phyloP scores from a whole-genome alignment of 2,329 filamentous ascomycete genomes.

The Cordyceps cateniannulata region DNA sequence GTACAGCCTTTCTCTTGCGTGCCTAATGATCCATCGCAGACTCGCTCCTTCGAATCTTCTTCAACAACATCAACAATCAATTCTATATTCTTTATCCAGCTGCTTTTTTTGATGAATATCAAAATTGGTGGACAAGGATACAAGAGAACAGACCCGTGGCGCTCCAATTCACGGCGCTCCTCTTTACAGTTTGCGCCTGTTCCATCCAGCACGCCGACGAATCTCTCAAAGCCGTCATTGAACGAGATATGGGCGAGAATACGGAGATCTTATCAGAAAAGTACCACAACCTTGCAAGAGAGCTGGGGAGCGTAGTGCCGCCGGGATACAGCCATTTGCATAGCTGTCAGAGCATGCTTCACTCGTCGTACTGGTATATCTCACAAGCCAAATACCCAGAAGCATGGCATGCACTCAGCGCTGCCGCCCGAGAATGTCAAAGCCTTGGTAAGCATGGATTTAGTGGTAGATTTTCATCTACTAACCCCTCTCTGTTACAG shows the following conservation, averaged over 20 bases:
- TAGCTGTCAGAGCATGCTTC: constrained; percentile 29
- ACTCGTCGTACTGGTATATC: constrained; percentile 33
- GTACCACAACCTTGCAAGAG: constrained; percentile 28
- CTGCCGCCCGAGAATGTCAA: constrained; percentile 30
- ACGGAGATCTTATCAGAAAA: constrained; percentile 24
- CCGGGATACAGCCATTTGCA: constrained; percentile 25
- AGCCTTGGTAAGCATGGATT: constrained; percentile 19
- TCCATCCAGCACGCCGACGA: constrained; percentile 27
- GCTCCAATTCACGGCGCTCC: constrained; percentile 31
- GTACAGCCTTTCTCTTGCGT: background rate
- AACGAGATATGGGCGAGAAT: constrained; percentile 24
- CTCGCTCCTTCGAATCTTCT: constrained; percentile 30
- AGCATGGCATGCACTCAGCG: constrained; percentile 30
- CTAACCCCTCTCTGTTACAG: constrained; percentile 16
- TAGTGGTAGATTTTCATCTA: background rate
- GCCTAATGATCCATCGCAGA: constrained; percentile 19
- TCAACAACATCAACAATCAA: constrained; percentile 32
- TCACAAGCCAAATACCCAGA: constrained; percentile 30
- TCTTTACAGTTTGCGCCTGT: constrained; percentile 32
- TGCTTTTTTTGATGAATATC: constrained; percentile 29
- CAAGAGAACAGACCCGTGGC: constrained; percentile 24
- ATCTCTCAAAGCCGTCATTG: constrained; percentile 25
- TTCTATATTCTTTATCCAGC: constrained; percentile 33
- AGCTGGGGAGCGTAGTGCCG: constrained; percentile 27
- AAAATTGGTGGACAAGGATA: constrained; percentile 28